Percentiles rank a stretch among this genome's conserved stretches.
These are phyloP conservation scores for Rubia balearica DNA, from an alignment of 305 asterid genomes.

Conservation along the genomic window DNA sequence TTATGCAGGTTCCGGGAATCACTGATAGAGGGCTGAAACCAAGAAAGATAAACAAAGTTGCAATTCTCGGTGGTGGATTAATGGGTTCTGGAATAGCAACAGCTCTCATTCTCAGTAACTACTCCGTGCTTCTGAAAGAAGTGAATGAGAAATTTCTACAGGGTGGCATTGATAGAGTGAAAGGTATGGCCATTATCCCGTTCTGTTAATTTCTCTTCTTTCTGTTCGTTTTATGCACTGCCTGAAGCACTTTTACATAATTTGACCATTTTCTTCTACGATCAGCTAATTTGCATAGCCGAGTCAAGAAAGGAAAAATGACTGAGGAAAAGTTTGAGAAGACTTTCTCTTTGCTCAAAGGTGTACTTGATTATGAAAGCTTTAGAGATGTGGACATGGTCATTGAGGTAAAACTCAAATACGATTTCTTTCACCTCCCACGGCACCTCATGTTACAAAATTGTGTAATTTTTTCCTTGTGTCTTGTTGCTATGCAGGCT, in stretches of 20 bases:
- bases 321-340: constrained; percentile 67
- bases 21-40: constrained; percentile 84
- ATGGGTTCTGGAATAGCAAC: constrained; percentile 99
- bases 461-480: neutral
- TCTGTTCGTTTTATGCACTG: constrained; percentile 12
- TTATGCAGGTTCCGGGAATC: constrained; percentile 80
- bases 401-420: constrained; percentile 60
- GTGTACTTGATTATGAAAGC: constrained; percentile 79
- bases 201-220: neutral
- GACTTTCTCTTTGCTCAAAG: constrained; percentile 70
- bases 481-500: constrained; percentile 44
- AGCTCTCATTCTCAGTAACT: constrained; percentile 67
- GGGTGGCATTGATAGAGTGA: constrained; percentile 75
- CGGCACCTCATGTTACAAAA: neutral
- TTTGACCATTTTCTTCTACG: constrained; percentile 13
- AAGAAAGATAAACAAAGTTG: constrained; percentile 74
- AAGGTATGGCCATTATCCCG: constrained; percentile 41
- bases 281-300: constrained; percentile 83
- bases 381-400: constrained; percentile 96
- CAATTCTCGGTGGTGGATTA: constrained; percentile 95
- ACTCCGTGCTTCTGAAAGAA: constrained; percentile 80
- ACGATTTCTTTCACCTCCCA: neutral
- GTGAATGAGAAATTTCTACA: constrained; percentile 87
- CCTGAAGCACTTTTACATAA: neutral
- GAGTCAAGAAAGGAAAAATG: constrained; percentile 89